These are phyloP conservation scores for Apiotrichum veenhuisii DNA, from an alignment of 1,284 basidiomycete species.

Conservation along the genomic window DNA sequence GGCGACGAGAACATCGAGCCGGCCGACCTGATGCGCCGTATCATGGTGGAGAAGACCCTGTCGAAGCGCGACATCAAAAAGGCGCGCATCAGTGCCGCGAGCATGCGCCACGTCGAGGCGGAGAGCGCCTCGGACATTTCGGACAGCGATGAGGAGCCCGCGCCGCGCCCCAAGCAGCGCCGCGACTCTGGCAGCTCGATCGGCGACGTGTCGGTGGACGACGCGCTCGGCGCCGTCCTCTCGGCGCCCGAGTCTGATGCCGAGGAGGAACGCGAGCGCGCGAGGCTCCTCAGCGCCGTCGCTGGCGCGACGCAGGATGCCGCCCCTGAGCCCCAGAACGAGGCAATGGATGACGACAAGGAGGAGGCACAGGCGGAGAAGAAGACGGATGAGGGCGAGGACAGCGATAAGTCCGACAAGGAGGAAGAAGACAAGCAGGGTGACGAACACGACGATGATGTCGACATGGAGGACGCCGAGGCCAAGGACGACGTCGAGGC, in stretches of 20 bases:
- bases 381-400: background rate
- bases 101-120: conserved; percentile 25
- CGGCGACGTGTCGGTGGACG: conserved; percentile 32
- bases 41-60: conserved; percentile 30
- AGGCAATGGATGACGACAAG: background rate
- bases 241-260: background rate
- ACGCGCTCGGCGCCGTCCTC: background rate
- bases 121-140: conserved; percentile 16
- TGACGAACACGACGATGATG: background rate
- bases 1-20: conserved; percentile 14
- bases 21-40: conserved; percentile 23
- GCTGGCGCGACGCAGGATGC: conserved; percentile 1
- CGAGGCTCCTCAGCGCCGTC: conserved; percentile 3
- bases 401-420: background rate
- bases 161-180: conserved; percentile 1
- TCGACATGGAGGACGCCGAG: background rate
- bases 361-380: background rate
- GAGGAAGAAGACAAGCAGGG: background rate
- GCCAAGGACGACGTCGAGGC: background rate
- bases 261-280: conserved; percentile 18
- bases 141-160: conserved; percentile 18
- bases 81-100: conserved; percentile 32
- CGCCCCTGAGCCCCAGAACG: background rate
- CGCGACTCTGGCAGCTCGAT: conserved; percentile 34
- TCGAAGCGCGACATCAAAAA: conserved; percentile 23